A percentile compares a stretch with the other conserved stretches of the same genome.
These are phyloP conservation scores for Carex scoparia DNA, from an alignment of 176 grass and related monocot species.

Conservation along the genomic window DNA sequence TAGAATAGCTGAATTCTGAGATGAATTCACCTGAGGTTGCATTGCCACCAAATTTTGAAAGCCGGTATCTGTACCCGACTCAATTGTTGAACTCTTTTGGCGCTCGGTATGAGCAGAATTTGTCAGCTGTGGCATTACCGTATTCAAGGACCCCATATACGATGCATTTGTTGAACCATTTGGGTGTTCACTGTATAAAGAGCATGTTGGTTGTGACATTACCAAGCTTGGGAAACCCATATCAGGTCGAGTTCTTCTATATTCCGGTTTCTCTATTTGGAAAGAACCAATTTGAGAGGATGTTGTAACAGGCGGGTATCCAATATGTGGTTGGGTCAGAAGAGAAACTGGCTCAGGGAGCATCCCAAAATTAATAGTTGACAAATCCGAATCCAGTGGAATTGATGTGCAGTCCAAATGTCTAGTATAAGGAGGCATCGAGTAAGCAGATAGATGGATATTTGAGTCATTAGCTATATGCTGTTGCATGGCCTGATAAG, in stretches of 20 bases:
- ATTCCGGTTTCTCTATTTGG: neutral
- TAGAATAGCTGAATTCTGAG: neutral
- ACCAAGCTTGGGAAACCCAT: neutral
- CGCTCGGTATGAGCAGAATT: neutral
- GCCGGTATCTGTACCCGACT: neutral
- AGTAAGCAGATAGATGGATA: neutral
- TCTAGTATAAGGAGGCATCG: neutral
- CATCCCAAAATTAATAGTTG: neutral
- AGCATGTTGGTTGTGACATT: neutral
- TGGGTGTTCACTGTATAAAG: neutral
- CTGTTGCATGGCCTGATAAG: neutral
- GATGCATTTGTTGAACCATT: neutral
- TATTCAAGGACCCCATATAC: neutral
- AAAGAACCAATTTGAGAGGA: neutral
- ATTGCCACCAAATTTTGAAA: neutral
- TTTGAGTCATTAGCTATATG: neutral
- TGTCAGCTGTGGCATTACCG: constrained; percentile 5
- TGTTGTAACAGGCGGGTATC: neutral
- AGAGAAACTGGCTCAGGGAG: neutral
- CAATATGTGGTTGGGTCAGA: neutral
- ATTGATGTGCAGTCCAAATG: neutral
- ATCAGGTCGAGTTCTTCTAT: neutral
- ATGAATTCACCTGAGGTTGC: neutral
- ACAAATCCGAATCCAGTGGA: neutral
- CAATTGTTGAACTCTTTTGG: neutral